Percentiles rank a stretch among this genome's conserved stretches.
Conservation (phyloP, 768 basidiomycete genomes). For the Cystofilobasidium ferigula region DNA sequence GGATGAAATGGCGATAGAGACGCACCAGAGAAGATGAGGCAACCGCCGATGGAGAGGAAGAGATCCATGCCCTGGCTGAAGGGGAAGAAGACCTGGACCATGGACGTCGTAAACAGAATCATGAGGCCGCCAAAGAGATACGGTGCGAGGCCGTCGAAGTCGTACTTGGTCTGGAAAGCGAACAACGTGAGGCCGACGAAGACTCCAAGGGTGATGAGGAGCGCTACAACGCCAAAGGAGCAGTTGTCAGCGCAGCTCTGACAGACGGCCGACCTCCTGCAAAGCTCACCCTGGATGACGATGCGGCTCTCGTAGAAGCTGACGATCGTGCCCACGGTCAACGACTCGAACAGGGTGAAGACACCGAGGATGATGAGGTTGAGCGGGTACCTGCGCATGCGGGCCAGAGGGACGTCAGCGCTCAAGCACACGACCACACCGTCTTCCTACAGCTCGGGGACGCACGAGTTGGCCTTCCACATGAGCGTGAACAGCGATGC, state of each 20-base stretch:
- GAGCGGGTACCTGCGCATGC: slow-evolving; percentile 26
- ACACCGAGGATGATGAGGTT: slow-evolving; percentile 74
- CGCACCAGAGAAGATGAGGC: slow-evolving; percentile 21
- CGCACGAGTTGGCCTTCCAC: slow-evolving; percentile 18
- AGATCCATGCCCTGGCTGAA: slow-evolving; percentile 73
- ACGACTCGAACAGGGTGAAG: slow-evolving; percentile 84
- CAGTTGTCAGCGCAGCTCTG: slow-evolving; percentile 35
- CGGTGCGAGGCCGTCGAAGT: slow-evolving; percentile 84
- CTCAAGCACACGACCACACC: no score
- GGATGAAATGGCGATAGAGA: neutral
- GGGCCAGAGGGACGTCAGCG: neutral
- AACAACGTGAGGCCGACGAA: slow-evolving; percentile 77
- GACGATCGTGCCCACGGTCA: slow-evolving; percentile 69
- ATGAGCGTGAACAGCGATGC: slow-evolving; percentile 19
- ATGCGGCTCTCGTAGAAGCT: slow-evolving; percentile 40
- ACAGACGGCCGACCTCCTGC: slow-evolving; percentile 49
- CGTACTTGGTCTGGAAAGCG: slow-evolving; percentile 48
- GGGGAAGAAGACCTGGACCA: slow-evolving; percentile 77
- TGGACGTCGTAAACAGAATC: slow-evolving; percentile 40
- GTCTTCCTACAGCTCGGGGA: no score
- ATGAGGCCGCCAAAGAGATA: slow-evolving; percentile 78
- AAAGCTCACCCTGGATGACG: slow-evolving; percentile 27
- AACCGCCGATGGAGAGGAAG: slow-evolving; percentile 41
- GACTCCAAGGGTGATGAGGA: slow-evolving; percentile 44
- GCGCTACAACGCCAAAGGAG: slow-evolving; percentile 54